phyloP scores from a whole-genome alignment of 139 green algal genomes.

The Chlorella sp. region DNA sequence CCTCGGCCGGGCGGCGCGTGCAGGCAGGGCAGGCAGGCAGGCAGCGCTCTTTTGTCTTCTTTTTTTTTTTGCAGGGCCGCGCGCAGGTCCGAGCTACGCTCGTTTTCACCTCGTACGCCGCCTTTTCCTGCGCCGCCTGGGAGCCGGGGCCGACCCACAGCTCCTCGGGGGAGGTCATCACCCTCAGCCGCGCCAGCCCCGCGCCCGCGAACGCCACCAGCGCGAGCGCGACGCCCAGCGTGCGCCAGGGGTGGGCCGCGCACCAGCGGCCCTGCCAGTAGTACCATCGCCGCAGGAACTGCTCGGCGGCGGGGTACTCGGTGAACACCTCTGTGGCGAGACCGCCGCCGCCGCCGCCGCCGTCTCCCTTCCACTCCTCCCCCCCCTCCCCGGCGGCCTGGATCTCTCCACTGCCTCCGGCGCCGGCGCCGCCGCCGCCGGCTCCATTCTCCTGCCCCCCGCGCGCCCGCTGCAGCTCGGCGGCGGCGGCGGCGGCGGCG shows the following conservation, averaged over 20 bases:
- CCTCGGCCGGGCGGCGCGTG: too few species aligned
- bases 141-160: conserved; percentile 81
- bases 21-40: too few species aligned
- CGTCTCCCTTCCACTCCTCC: neutral
- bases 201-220: conserved; percentile 51
- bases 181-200: conserved; percentile 57
- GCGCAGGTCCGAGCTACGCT: too few species aligned
- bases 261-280: conserved; percentile 47
- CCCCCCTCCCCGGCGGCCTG: neutral
- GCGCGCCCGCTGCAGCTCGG: too few species aligned
- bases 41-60: too few species aligned
- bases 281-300: conserved; percentile 36
- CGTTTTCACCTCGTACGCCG: conserved; percentile 71
- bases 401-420: neutral
- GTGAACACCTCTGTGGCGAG: conserved; percentile 13
- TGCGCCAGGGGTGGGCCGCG: conserved; percentile 37
- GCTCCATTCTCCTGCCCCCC: neutral
- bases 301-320: conserved; percentile 36
- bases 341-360: neutral
- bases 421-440: neutral
- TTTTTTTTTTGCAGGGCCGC: too few species aligned
- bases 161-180: conserved; percentile 61
- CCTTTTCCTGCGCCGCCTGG: conserved; percentile 67
- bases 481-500: too few species aligned
- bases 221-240: conserved; percentile 37